These are phyloP conservation scores for Anthracocystis walkeri DNA, from an alignment of 1,284 basidiomycete genomes.

Conservation along the genomic window DNA sequence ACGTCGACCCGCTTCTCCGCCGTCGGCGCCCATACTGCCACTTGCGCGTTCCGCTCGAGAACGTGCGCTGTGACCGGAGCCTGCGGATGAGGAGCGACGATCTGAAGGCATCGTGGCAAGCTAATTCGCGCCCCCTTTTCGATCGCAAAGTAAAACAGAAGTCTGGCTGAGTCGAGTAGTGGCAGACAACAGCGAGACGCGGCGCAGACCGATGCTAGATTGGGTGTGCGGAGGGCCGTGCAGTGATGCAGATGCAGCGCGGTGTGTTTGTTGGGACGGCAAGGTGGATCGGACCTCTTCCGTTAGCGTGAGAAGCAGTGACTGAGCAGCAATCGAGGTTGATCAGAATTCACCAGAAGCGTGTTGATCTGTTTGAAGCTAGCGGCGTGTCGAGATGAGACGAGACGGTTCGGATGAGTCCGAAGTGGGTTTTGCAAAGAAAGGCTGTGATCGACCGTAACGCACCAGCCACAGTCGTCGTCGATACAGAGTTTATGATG, in stretches of 20 bases:
- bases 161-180: conserved; percentile 5
- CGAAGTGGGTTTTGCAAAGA: not conserved
- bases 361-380: not conserved
- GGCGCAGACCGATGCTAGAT: not conserved
- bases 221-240: conserved; percentile 3
- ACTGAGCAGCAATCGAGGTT: not conserved
- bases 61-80: conserved; percentile 53
- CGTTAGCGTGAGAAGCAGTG: not conserved
- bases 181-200: not conserved
- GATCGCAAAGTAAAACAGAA: not conserved
- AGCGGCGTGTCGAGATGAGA: conserved; percentile 6
- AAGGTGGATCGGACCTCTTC: conserved; percentile 6
- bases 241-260: conserved; percentile 2
- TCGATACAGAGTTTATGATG: not conserved
- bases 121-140: no score
- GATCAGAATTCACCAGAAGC: not conserved
- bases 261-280: not conserved
- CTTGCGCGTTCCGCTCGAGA: conserved; percentile 41
- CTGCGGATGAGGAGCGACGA: conserved; percentile 46
- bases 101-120: conserved; percentile 51
- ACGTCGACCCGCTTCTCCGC: conserved; percentile 56
- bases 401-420: conserved; percentile 1
- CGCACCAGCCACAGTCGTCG: not conserved
- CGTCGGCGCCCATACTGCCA: conserved; percentile 55
- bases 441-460: not conserved